phyloP scores from a whole-genome alignment of 768 basidiomycete genomes.

The Boletus vinaceobasis region DNA sequence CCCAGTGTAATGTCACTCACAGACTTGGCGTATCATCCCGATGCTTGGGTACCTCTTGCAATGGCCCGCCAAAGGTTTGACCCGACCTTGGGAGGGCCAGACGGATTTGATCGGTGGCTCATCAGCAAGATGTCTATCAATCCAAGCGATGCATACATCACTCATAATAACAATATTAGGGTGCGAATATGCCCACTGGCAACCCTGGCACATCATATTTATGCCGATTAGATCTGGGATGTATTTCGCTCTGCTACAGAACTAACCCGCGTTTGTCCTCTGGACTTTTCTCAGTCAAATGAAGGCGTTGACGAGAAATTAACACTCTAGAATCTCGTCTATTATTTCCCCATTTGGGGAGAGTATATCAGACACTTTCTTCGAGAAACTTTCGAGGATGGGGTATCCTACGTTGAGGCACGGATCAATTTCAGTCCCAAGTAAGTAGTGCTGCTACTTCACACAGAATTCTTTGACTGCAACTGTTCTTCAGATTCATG shows the following conservation, averaged over 20 bases:
- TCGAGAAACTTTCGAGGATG: constrained; percentile 59
- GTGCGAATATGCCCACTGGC: constrained; percentile 28
- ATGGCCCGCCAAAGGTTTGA: constrained; percentile 54
- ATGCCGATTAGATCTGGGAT: constrained; percentile 60
- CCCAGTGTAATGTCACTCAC: constrained; percentile 27
- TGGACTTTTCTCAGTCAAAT: background rate
- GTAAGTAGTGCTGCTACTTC: constrained; percentile 33
- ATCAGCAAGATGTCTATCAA: constrained; percentile 59
- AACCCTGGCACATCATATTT: background rate
- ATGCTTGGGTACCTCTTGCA: constrained; percentile 53
- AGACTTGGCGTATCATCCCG: constrained; percentile 40
- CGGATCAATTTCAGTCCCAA: constrained; percentile 61
- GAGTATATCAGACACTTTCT: constrained; percentile 65
- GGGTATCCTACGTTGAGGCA: constrained; percentile 67
- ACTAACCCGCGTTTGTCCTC: constrained; percentile 43
- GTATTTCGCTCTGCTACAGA: constrained; percentile 60
- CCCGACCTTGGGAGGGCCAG: constrained; percentile 50
- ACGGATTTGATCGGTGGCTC: constrained; percentile 70
- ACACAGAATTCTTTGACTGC: background rate
- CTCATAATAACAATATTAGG: constrained; percentile 67
- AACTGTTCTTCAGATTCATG: constrained; percentile 45
- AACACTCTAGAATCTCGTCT: constrained; percentile 34
- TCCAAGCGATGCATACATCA: constrained; percentile 67
- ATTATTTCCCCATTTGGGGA: constrained; percentile 54
- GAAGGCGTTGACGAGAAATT: background rate